Evolutionary conservation across 345 rosid genomes (phyloP).

Genomic region (Aquilaria yunnanensis): DNA sequence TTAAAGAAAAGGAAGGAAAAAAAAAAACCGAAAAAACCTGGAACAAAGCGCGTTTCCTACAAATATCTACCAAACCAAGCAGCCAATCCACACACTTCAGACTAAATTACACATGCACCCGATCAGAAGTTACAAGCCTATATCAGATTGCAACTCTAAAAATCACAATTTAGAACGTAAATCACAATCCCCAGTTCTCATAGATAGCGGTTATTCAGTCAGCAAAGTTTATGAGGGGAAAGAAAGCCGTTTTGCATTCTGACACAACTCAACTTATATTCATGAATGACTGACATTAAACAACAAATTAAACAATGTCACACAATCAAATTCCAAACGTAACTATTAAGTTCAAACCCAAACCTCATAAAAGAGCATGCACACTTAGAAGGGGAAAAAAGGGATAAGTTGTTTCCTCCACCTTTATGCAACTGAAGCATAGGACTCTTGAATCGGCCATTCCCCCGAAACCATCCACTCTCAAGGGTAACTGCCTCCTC

Average conservation of each 20-base stretch:
- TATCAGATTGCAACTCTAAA: too few species aligned
- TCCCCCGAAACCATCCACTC: constrained; percentile 65
- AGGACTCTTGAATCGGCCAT: constrained; percentile 60
- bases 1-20: not conserved
- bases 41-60: not conserved
- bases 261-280: too few species aligned
- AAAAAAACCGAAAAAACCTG: not conserved
- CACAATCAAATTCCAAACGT: not conserved
- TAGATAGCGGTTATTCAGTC: too few species aligned
- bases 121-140: too few species aligned
- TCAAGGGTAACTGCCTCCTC: constrained; percentile 29
- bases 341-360: not conserved
- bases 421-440: constrained; percentile 97
- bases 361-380: not conserved
- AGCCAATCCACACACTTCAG: not conserved
- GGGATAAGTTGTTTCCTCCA: constrained; percentile 2
- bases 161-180: too few species aligned
- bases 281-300: too few species aligned
- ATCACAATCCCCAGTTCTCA: too few species aligned
- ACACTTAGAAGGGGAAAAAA: not conserved
- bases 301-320: not conserved
- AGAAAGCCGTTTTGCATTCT: too few species aligned
- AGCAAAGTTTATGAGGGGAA: too few species aligned
- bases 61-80: not conserved
- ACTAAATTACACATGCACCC: too few species aligned